Percentiles rank a stretch among this genome's conserved stretches.
phyloP scores from a whole-genome alignment of 352 stramenopile genomes.

The Albugo laibachii region DNA sequence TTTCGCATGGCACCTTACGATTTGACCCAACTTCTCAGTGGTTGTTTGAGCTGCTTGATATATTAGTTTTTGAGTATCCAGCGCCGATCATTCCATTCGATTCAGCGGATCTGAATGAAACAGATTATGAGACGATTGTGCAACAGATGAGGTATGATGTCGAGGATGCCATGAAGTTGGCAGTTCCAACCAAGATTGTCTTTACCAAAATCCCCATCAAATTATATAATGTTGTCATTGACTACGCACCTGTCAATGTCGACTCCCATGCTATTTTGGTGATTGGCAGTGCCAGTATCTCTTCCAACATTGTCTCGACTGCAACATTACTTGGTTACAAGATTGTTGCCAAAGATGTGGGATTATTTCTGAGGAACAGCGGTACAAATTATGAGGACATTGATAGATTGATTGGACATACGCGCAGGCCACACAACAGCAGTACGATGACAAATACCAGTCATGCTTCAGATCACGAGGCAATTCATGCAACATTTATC shows the following conservation, averaged over 20 bases:
- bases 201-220: slow-evolving; percentile 81
- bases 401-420: slow-evolving; percentile 13
- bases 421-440: slow-evolving; percentile 22
- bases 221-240: slow-evolving; percentile 60
- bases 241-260: slow-evolving; percentile 40
- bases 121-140: slow-evolving; percentile 25
- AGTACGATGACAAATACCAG: slow-evolving; percentile 10
- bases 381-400: slow-evolving; percentile 49
- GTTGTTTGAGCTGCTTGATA: slow-evolving; percentile 51
- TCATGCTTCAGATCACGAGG: neutral
- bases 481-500: too few species aligned
- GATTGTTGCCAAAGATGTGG: slow-evolving; percentile 42
- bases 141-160: slow-evolving; percentile 11
- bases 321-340: slow-evolving; percentile 79
- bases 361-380: slow-evolving; percentile 48
- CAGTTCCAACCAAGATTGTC: slow-evolving; percentile 48
- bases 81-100: slow-evolving; percentile 67
- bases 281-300: slow-evolving; percentile 49
- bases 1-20: slow-evolving; percentile 63
- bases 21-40: slow-evolving; percentile 71
- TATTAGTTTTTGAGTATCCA: slow-evolving; percentile 66
- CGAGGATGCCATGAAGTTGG: slow-evolving; percentile 41
- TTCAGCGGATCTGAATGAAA: slow-evolving; percentile 33
- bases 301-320: slow-evolving; percentile 70
- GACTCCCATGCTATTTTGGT: slow-evolving; percentile 23